These are phyloP conservation scores for Fusarium concolor DNA, from an alignment of 2,329 filamentous ascomycete genomes.

Conservation along the genomic window DNA sequence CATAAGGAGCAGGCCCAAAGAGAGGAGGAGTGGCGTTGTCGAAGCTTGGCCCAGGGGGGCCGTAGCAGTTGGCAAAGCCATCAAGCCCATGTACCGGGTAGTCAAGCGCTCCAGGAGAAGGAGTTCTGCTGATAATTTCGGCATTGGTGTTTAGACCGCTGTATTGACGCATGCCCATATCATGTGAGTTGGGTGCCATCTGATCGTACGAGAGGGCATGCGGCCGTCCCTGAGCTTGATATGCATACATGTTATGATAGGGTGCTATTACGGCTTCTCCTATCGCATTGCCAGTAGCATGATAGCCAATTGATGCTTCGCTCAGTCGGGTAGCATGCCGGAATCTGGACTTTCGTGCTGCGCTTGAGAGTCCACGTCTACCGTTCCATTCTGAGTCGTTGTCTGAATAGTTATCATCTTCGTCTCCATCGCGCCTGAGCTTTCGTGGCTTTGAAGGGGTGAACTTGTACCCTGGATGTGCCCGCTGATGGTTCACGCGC, in stretches of 20 bases:
- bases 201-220: slow-evolving; percentile 28
- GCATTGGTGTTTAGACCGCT: slow-evolving; percentile 12
- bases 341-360: slow-evolving; percentile 19
- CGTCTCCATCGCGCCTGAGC: slow-evolving; percentile 51
- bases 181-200: slow-evolving; percentile 28
- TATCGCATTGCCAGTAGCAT: slow-evolving; percentile 12
- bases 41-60: slow-evolving; percentile 11
- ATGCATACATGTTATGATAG: slow-evolving; percentile 33
- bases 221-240: slow-evolving; percentile 21
- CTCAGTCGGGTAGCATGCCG: slow-evolving; percentile 33
- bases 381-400: slow-evolving; percentile 41
- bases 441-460: slow-evolving; percentile 77
- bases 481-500: slow-evolving; percentile 83
- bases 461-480: slow-evolving; percentile 95
- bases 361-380: slow-evolving; percentile 7
- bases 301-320: slow-evolving; percentile 33
- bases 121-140: slow-evolving; percentile 33
- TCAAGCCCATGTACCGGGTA: slow-evolving; percentile 29
- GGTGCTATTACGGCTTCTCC: slow-evolving; percentile 5
- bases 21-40: slow-evolving; percentile 12
- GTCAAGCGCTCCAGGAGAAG: slow-evolving; percentile 34
- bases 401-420: slow-evolving; percentile 32
- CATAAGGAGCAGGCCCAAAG: slow-evolving; percentile 22
- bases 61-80: slow-evolving; percentile 29
- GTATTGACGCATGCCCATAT: slow-evolving; percentile 24